Percentiles rank a stretch among this genome's conserved stretches.
These are phyloP conservation scores for Beauveria asiatica DNA, from an alignment of 2,329 filamentous ascomycete genomes.

Conservation along the genomic window DNA sequence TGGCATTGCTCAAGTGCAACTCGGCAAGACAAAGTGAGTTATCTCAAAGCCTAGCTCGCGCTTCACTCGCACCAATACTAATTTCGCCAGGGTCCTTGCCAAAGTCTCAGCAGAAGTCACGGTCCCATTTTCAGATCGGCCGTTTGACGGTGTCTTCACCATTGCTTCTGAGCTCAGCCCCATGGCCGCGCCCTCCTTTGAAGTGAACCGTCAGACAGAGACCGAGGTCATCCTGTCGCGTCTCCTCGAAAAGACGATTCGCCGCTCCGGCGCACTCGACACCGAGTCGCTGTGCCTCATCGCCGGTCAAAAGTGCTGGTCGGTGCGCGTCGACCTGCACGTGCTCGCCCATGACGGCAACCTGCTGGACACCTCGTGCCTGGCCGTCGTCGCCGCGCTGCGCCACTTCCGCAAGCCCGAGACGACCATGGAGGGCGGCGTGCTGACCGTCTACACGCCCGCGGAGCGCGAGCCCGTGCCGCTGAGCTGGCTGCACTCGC, in stretches of 20 bases:
- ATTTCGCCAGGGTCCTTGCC: slow-evolving; percentile 59
- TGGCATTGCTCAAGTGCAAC: slow-evolving; percentile 75
- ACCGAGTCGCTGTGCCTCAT: slow-evolving; percentile 93
- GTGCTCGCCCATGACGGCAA: slow-evolving; percentile 87
- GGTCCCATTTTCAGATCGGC: slow-evolving; percentile 75
- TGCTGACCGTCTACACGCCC: slow-evolving; percentile 73
- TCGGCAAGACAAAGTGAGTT: slow-evolving; percentile 80
- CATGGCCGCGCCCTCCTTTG: slow-evolving; percentile 85
- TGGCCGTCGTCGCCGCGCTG: slow-evolving; percentile 79
- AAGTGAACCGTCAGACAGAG: slow-evolving; percentile 74
- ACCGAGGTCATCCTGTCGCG: slow-evolving; percentile 79
- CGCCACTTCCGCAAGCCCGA: slow-evolving; percentile 89
- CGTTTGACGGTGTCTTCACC: slow-evolving; percentile 91
- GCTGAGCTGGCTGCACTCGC: slow-evolving; percentile 83
- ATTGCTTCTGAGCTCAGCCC: slow-evolving; percentile 87
- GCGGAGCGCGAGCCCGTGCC: slow-evolving; percentile 85
- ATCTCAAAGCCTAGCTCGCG: background rate
- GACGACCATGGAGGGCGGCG: slow-evolving; percentile 75
- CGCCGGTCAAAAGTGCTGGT: slow-evolving; percentile 85
- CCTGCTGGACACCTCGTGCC: slow-evolving; percentile 75
- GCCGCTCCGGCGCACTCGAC: slow-evolving; percentile 84
- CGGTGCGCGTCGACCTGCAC: slow-evolving; percentile 83
- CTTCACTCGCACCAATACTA: slow-evolving; percentile 4
- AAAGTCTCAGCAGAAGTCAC: slow-evolving; percentile 84
- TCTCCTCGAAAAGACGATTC: slow-evolving; percentile 87